Conservation (phyloP, 305 asterid species). For the Stenogyne calaminthoides region DNA sequence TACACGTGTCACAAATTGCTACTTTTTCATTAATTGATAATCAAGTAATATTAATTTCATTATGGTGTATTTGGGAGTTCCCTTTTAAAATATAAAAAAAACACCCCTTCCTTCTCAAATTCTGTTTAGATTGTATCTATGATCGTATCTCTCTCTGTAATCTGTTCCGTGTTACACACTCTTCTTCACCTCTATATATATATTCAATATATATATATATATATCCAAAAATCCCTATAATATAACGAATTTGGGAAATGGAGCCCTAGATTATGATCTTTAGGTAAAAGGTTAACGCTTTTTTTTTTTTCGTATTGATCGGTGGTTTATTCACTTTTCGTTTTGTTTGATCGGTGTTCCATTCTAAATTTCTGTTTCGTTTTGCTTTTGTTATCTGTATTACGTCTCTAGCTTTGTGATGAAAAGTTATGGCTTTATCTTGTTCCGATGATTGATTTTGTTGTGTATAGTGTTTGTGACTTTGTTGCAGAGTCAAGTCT, state of each 20-base stretch:
- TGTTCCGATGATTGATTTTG: conserved; percentile 25
- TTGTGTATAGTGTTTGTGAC: conserved; percentile 27
- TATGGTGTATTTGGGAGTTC: background rate
- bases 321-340: background rate
- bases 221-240: conserved; percentile 3
- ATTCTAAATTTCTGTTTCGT: background rate
- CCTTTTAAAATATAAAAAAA: background rate
- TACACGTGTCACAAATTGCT: background rate
- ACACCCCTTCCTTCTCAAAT: background rate
- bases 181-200: conserved; percentile 23
- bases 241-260: conserved; percentile 14
- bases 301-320: conserved; percentile 17
- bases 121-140: background rate
- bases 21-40: background rate
- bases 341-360: background rate
- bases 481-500: conserved; percentile 15
- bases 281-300: conserved; percentile 31
- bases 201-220: no score
- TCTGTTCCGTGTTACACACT: conserved; percentile 31
- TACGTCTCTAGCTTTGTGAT: background rate
- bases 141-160: conserved; percentile 32
- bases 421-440: conserved; percentile 13
- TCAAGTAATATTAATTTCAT: background rate
- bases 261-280: conserved; percentile 40
- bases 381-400: conserved; percentile 5